A percentile compares a stretch with the other conserved stretches of the same genome.
These are phyloP conservation scores for Hexamita inflata DNA, from an alignment of 208 protist genomes.

Conservation along the genomic window DNA sequence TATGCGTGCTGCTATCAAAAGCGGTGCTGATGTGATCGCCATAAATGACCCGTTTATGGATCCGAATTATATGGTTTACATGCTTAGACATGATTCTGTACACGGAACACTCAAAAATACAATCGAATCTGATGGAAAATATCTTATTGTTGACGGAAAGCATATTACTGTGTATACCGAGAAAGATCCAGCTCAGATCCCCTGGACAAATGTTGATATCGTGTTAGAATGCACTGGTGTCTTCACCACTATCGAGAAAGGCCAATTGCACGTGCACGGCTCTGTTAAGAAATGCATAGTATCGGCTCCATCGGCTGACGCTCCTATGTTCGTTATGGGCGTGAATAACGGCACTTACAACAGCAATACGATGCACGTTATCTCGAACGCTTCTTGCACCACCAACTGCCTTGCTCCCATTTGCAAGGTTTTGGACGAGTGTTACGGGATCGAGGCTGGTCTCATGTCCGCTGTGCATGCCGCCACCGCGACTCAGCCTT, in stretches of 20 bases:
- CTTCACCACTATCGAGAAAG: slow-evolving; percentile 73
- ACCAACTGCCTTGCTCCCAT: slow-evolving; percentile 98
- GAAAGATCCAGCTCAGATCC: not conserved
- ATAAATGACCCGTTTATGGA: slow-evolving; percentile 80
- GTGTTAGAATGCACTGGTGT: slow-evolving; percentile 95
- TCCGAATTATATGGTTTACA: slow-evolving; percentile 71
- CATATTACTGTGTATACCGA: slow-evolving; percentile 37
- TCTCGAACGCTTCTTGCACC: slow-evolving; percentile 97
- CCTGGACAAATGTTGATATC: slow-evolving; percentile 63
- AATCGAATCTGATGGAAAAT: slow-evolving; percentile 41
- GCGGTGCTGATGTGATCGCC: slow-evolving; percentile 26
- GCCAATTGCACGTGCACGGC: slow-evolving; percentile 68
- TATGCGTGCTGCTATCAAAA: slow-evolving; percentile 53
- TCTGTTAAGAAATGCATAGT: slow-evolving; percentile 94
- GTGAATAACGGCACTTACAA: slow-evolving; percentile 83
- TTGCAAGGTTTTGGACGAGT: slow-evolving; percentile 81
- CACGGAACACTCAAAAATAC: slow-evolving; percentile 67
- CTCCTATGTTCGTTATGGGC: slow-evolving; percentile 91
- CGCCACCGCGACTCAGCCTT: slow-evolving; percentile 89
- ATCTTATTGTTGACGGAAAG: slow-evolving; percentile 52
- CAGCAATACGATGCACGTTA: slow-evolving; percentile 55
- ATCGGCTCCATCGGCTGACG: slow-evolving; percentile 82
- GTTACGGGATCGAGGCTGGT: slow-evolving; percentile 71
- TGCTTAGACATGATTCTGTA: slow-evolving; percentile 77
- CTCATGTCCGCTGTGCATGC: slow-evolving; percentile 98